Base-by-base conservation (phyloP, 2,329 filamentous ascomycete genomes). In the Pseudocercospora fuligena region DNA sequence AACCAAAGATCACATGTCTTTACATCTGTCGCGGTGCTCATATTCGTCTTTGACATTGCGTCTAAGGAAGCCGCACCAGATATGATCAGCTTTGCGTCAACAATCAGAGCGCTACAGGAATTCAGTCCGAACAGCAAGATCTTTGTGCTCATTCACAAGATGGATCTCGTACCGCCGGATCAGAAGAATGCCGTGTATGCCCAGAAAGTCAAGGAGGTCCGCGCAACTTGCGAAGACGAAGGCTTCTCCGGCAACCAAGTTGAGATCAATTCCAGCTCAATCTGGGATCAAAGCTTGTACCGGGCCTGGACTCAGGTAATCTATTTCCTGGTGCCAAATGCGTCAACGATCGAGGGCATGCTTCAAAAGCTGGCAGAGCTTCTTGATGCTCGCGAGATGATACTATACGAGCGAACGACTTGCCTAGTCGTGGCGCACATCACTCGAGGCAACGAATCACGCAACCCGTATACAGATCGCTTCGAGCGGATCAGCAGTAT, bases 31-130 rank as follows among this genome's bases (percentile, higher is more conserved):
- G 94, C 94, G 60, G 95, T 98, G 60, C 88, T 99, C 66, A 98
- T 99, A 80, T 99, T 99, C 83, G 95, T 99, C 79, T 99, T 99
- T 82, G 95, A 99, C 79, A 96, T 98, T 72, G 95, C 98, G 79
- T 97, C 92, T 19, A 91, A 93, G 77, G 95, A 98, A 79, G 93
- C 97, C 74, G 92, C 95, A 69, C 91, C 93, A 74, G 95, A 99
- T 78, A 88, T 98, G 61, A 89, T 94, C 65, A 97, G 93, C 66
- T 99, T 98, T 83, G 89, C 90, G 61, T 91, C 92, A 72, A 95
- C 98, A 78, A 92, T 98, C 73, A 88, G 90, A 59, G 95, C 95
- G 0, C 86, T 99, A 46, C 87, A 90, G 63, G 94, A 98, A 81
- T 97, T 89, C 84, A 96, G 92, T 57, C 87, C 88, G 1, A 82